phyloP scores from a whole-genome alignment of 169 alveolate genomes.

The Cryptosporidium xiaoi region DNA sequence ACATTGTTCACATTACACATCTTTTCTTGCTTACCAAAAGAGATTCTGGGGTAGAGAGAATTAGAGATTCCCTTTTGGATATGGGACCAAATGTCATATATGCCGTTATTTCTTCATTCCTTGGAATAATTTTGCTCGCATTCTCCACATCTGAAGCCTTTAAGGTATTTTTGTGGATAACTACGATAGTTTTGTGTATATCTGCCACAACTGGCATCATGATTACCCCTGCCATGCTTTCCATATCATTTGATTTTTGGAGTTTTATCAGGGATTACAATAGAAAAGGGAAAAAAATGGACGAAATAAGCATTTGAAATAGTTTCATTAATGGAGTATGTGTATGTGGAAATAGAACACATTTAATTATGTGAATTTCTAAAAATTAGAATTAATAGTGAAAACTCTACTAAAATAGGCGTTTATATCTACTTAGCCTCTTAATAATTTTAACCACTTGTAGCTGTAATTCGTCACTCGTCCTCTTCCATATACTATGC shows the following conservation, averaged over 20 bases:
- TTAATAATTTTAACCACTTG: background rate
- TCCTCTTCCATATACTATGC: too few species aligned
- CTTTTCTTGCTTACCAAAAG: conserved; percentile 43
- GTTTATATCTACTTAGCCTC: background rate
- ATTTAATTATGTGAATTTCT: background rate
- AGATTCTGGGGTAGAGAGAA: conserved; percentile 54
- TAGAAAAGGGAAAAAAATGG: conserved; percentile 15
- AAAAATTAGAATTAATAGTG: background rate
- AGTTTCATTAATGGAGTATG: too few species aligned
- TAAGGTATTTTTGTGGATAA: conserved; percentile 70
- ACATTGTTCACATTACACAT: conserved; percentile 61
- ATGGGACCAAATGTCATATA: conserved; percentile 73
- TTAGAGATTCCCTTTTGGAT: conserved; percentile 64
- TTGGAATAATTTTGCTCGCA: conserved; percentile 66
- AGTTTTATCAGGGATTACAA: conserved; percentile 27
- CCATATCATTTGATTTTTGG: conserved; percentile 56
- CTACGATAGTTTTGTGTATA: conserved; percentile 63
- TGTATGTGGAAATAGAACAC: background rate
- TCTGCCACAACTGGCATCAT: conserved; percentile 68
- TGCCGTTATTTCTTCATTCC: conserved; percentile 67
- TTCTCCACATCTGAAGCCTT: conserved; percentile 67
- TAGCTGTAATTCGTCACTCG: too few species aligned
- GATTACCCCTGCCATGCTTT: conserved; percentile 64
- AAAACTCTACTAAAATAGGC: background rate
- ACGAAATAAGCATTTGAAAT: conserved; percentile 3